Evolutionary conservation across 2,329 filamentous ascomycete genomes (phyloP).

Genomic region (Aureobasidium sp.): DNA sequence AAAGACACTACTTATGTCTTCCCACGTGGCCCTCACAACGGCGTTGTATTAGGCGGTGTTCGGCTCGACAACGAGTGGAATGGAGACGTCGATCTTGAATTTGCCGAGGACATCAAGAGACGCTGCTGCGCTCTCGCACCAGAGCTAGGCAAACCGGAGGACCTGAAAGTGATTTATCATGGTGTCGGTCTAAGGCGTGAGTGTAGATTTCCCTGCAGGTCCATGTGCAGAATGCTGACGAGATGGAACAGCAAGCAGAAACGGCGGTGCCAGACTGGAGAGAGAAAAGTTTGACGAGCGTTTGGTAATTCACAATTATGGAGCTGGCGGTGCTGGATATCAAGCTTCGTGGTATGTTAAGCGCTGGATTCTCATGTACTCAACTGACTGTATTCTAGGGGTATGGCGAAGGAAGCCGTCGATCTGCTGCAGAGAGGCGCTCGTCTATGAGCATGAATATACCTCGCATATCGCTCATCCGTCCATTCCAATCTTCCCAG

Average conservation of each 20-base stretch:
- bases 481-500: not conserved
- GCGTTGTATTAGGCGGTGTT: slow-evolving; percentile 2
- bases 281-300: slow-evolving; percentile 54
- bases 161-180: slow-evolving; percentile 64
- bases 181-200: slow-evolving; percentile 62
- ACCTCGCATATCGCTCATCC: no score
- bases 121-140: slow-evolving; percentile 56
- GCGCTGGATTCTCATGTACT: no score
- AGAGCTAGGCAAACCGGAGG: slow-evolving; percentile 34
- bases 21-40: slow-evolving; percentile 2
- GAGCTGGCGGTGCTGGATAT: slow-evolving; percentile 66
- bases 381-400: no score
- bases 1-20: slow-evolving; percentile 10
- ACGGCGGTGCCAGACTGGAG: slow-evolving; percentile 64
- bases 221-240: not conserved
- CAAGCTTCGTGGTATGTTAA: slow-evolving; percentile 20
- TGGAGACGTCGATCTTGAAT: not conserved
- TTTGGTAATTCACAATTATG: slow-evolving; percentile 66
- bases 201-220: no score
- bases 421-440: slow-evolving; percentile 3
- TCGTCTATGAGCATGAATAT: slow-evolving; percentile 1
- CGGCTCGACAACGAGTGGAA: slow-evolving; percentile 7
- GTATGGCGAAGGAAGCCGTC: slow-evolving; percentile 8
- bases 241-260: slow-evolving; percentile 42
- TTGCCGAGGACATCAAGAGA: slow-evolving; percentile 27